Evolutionary conservation across 345 rosid species (phyloP).

Genomic region (Heritiera littoralis): DNA sequence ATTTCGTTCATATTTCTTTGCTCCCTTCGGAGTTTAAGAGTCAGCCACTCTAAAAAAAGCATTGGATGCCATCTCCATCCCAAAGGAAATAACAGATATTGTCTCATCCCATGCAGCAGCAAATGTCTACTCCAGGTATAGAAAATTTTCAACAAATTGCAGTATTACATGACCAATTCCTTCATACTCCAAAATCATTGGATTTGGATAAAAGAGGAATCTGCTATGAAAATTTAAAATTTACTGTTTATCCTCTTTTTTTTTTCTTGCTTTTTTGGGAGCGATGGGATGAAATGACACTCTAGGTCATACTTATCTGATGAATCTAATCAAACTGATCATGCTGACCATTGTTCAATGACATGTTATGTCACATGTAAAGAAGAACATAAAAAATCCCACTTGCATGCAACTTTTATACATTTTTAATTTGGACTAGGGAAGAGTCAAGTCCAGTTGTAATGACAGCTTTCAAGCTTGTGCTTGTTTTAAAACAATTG

Average conservation of each 20-base stretch:
- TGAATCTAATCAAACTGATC: background rate
- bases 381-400: background rate
- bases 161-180: background rate
- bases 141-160: background rate
- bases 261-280: background rate
- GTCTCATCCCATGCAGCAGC: background rate
- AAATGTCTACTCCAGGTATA: background rate
- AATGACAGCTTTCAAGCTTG: background rate
- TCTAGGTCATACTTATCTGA: background rate
- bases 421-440: background rate
- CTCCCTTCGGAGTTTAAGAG: background rate
- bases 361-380: background rate
- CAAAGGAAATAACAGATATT: background rate
- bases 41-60: background rate
- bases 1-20: background rate
- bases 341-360: background rate
- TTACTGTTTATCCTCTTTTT: background rate
- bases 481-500: background rate
- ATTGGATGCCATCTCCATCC: constrained; percentile 12
- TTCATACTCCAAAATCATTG: background rate
- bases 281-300: background rate
- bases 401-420: background rate
- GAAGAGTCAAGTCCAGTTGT: background rate
- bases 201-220: no score
- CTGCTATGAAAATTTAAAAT: no score